phyloP scores from a whole-genome alignment of 768 basidiomycete genomes.

The Piloderma croceum region DNA sequence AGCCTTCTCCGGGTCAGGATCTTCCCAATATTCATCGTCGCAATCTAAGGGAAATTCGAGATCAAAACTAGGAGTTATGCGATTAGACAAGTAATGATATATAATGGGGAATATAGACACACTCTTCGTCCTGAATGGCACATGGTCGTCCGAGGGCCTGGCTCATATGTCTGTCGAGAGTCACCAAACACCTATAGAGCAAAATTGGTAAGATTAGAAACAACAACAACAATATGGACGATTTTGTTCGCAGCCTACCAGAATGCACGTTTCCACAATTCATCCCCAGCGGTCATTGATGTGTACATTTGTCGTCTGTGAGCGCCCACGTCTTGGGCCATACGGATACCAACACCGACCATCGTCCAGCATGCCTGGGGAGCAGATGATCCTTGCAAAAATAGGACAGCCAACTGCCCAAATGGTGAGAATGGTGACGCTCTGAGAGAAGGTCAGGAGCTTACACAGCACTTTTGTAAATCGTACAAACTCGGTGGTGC shows the following conservation, averaged over 20 bases:
- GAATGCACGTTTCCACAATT: slow-evolving; percentile 56
- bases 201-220: slow-evolving; percentile 13
- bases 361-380: slow-evolving; percentile 67
- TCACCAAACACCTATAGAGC: slow-evolving; percentile 24
- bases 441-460: slow-evolving; percentile 17
- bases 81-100: neutral
- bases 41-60: slow-evolving; percentile 57
- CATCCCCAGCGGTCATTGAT: slow-evolving; percentile 41
- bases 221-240: slow-evolving; percentile 14
- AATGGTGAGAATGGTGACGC: slow-evolving; percentile 11
- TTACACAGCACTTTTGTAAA: slow-evolving; percentile 61
- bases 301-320: slow-evolving; percentile 35
- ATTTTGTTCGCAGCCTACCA: too few relatives aligned
- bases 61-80: slow-evolving; percentile 43
- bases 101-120: slow-evolving; percentile 25
- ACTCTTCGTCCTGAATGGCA: slow-evolving; percentile 70
- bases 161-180: slow-evolving; percentile 29
- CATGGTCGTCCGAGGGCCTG: slow-evolving; percentile 59
- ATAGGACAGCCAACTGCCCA: slow-evolving; percentile 49
- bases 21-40: slow-evolving; percentile 66
- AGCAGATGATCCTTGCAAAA: slow-evolving; percentile 50
- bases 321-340: slow-evolving; percentile 48
- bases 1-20: slow-evolving; percentile 37
- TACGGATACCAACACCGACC: slow-evolving; percentile 49
- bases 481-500: slow-evolving; percentile 59